Conservation (phyloP, 129 eudicot genomes). For the Scalesia atractyloides region DNA sequence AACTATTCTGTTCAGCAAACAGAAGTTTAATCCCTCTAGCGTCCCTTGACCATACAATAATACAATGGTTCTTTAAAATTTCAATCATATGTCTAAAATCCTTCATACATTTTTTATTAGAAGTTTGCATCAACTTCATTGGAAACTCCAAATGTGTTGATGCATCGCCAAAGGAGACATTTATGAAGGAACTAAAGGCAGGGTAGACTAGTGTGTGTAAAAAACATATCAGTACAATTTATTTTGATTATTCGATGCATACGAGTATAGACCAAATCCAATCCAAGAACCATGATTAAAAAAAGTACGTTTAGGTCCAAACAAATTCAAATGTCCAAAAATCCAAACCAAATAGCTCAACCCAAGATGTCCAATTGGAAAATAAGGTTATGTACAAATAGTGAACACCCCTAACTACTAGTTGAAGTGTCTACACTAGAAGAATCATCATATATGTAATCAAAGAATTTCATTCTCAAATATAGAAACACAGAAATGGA, state of each 20-base stretch:
- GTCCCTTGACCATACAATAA: neutral
- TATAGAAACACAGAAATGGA: neutral
- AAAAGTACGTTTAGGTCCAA: neutral
- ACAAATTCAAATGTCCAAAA: neutral
- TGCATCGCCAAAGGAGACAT: neutral
- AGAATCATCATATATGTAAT: neutral
- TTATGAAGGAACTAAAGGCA: neutral
- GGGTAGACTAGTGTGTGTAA: neutral
- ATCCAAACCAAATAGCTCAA: constrained; percentile 3
- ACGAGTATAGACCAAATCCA: neutral
- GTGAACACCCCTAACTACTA: neutral
- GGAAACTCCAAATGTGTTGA: neutral
- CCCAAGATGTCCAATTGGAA: neutral
- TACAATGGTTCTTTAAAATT: neutral
- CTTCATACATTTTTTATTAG: neutral
- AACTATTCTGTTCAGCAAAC: neutral
- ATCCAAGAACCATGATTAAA: neutral
- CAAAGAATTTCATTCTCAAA: neutral
- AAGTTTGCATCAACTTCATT: neutral
- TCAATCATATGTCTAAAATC: neutral
- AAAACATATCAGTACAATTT: neutral
- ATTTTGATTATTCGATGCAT: neutral
- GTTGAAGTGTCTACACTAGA: neutral
- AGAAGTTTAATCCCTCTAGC: neutral
- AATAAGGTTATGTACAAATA: neutral